Conservation (phyloP, 2,329 filamentous ascomycete genomes). For the Ceratocystis colombiana region DNA sequence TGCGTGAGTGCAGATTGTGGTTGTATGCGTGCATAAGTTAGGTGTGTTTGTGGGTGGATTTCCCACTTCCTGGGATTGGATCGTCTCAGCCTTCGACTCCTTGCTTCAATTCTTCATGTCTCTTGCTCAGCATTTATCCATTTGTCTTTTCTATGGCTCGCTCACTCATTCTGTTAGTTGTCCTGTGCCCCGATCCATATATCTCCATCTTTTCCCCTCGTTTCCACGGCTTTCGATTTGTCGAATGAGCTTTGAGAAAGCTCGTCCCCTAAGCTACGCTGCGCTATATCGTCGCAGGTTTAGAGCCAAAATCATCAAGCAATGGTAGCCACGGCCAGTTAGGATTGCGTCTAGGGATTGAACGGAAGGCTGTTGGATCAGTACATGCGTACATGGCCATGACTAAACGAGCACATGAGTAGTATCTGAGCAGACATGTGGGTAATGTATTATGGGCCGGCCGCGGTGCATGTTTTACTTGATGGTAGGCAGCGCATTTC, state of each 20-base stretch:
- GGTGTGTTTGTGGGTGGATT: not conserved
- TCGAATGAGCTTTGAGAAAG: not conserved
- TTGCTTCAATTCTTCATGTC: too few relatives aligned
- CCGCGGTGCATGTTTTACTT: not conserved
- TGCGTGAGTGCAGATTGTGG: not conserved
- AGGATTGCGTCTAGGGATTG: conserved; percentile 1
- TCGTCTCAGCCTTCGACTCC: not conserved
- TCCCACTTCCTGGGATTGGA: not conserved
- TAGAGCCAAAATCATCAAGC: too few relatives aligned
- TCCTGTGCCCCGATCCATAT: not conserved
- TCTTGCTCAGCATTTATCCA: not conserved
- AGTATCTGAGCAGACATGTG: not conserved
- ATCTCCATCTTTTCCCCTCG: not conserved
- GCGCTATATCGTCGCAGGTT: too few relatives aligned
- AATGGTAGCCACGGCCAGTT: not conserved
- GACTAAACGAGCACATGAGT: not conserved
- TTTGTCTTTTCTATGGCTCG: not conserved
- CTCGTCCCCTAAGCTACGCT: not conserved
- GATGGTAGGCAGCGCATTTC: too few relatives aligned
- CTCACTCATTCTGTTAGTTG: not conserved
- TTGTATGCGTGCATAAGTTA: not conserved
- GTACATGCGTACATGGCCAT: not conserved
- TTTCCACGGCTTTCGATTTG: not conserved
- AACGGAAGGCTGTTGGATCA: not conserved
- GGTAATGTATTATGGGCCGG: not conserved